Evolutionary conservation across 306 rosid species (phyloP).

Genomic region (Acmispon strigosus): DNA sequence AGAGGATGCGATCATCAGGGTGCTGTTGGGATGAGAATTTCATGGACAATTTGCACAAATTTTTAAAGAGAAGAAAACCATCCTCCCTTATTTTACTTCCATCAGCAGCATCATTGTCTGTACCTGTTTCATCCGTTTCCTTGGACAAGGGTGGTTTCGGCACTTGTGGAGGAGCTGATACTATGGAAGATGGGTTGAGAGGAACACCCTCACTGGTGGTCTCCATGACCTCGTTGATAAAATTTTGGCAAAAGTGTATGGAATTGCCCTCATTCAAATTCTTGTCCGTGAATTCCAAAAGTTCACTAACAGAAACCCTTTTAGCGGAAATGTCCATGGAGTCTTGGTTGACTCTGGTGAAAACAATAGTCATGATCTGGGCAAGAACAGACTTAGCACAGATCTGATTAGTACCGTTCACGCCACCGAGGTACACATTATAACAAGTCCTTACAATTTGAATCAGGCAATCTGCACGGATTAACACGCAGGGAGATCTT

Average conservation of each 20-base stretch:
- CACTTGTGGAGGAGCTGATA: conserved; percentile 11
- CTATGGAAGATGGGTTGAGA: conserved; percentile 12
- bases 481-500: conserved; percentile 64
- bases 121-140: conserved; percentile 18
- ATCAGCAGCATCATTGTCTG: conserved; percentile 41
- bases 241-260: conserved; percentile 68
- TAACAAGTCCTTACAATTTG: conserved; percentile 86
- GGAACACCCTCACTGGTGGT: conserved; percentile 55
- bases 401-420: conserved; percentile 97
- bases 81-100: conserved; percentile 88
- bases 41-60: conserved; percentile 94
- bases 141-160: conserved; percentile 39
- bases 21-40: conserved; percentile 84
- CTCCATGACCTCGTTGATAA: conserved; percentile 80
- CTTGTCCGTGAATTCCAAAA: conserved; percentile 92
- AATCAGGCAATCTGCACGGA: conserved; percentile 78
- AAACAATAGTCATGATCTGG: conserved; percentile 82
- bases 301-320: conserved; percentile 62
- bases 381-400: conserved; percentile 97
- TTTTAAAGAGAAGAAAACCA: conserved; percentile 85
- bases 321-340: conserved; percentile 43
- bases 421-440: conserved; percentile 93
- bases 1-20: conserved; percentile 86
- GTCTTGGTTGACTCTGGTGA: conserved; percentile 74
- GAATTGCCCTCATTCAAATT: conserved; percentile 95